These are phyloP conservation scores for Trichoderma arundinaceum DNA, from an alignment of 2,329 filamentous ascomycete genomes.

Conservation along the genomic window DNA sequence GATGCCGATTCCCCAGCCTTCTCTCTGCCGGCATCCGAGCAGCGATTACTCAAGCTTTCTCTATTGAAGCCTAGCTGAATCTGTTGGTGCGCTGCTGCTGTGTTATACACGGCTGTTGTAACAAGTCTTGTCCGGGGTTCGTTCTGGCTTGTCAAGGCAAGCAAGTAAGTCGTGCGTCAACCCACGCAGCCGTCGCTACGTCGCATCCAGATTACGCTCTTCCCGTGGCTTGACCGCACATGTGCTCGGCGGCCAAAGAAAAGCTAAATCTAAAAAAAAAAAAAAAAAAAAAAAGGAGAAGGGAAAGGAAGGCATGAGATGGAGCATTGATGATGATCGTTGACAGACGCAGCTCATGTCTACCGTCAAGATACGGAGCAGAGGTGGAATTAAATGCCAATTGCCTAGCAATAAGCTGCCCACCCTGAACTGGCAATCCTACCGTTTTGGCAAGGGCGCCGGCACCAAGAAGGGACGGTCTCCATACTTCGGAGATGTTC, in stretches of 20 bases:
- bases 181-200: constrained; percentile 22
- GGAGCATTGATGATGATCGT: background rate
- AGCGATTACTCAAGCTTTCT: background rate
- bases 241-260: background rate
- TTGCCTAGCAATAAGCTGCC: background rate
- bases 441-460: constrained; percentile 1
- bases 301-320: background rate
- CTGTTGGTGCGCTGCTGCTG: background rate
- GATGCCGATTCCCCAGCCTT: background rate
- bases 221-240: background rate
- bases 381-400: background rate
- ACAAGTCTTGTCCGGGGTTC: background rate
- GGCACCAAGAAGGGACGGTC: background rate
- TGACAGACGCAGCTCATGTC: too few relatives aligned
- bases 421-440: background rate
- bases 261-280: background rate
- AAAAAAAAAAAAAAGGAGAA: too few relatives aligned
- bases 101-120: background rate
- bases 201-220: constrained; percentile 12
- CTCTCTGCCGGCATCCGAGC: background rate
- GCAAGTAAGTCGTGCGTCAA: background rate
- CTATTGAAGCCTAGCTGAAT: background rate
- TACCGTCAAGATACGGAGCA: too few relatives aligned
- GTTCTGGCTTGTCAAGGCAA: background rate
- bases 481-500: constrained; percentile 5